phyloP scores from a whole-genome alignment of 805 yeast species.

The Myxozyma neotropica region DNA sequence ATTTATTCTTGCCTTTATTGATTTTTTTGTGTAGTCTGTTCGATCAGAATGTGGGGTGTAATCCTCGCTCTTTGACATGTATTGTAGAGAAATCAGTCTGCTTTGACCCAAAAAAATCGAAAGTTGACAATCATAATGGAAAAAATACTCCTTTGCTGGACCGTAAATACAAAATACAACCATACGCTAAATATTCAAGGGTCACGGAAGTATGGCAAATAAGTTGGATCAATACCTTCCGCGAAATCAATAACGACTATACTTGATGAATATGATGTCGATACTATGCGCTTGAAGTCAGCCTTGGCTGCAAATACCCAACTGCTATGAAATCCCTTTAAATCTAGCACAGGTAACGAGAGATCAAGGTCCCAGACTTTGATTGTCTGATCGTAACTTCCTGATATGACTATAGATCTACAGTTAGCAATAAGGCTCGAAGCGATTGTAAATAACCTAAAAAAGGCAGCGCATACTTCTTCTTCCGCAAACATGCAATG shows the following conservation, averaged over 20 bases:
- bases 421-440: not conserved
- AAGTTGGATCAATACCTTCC: constrained; percentile 36
- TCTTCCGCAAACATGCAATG: constrained; percentile 38
- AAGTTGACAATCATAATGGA: not conserved
- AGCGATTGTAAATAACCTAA: not conserved
- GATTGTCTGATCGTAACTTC: constrained; percentile 44
- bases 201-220: constrained; percentile 7
- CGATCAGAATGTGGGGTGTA: not conserved
- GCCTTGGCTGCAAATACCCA: constrained; percentile 43
- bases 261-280: constrained; percentile 42
- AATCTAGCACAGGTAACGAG: constrained; percentile 36
- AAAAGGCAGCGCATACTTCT: constrained; percentile 18
- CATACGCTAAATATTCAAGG: not conserved
- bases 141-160: not conserved
- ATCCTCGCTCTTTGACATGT: not conserved
- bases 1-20: not conserved
- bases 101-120: not conserved
- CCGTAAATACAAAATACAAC: not conserved
- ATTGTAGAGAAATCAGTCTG: not conserved
- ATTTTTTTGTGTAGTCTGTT: not conserved
- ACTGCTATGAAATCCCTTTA: constrained; percentile 41
- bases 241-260: constrained; percentile 43
- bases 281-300: constrained; percentile 39
- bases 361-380: constrained; percentile 43
- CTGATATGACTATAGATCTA: constrained; percentile 39